Base-by-base conservation (phyloP, 148 eudicot genomes). In the Oxyria digyna region DNA sequence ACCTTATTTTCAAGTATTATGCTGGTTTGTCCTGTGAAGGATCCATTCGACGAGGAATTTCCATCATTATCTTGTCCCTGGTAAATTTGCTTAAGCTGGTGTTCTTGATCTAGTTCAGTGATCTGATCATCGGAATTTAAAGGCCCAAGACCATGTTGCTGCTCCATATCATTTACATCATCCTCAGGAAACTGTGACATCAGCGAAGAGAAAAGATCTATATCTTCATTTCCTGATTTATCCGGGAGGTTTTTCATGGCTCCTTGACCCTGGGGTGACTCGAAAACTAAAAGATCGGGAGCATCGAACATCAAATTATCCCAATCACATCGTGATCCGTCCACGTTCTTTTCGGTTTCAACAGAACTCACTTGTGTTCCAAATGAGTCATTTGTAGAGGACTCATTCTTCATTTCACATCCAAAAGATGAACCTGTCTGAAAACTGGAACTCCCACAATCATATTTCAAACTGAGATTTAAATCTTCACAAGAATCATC, bases 1-100 rank as follows among this genome's bases (percentile, higher is more conserved):
- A 89, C 98, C 95, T 87, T 87, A 79, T 78, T 77, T 69, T 81
- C 87, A 50, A 69, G 72, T 31, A 77, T 76, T 27, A 77, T 81
- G 69, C 33, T 72, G 18, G 71, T 49, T 68, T 71, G 81, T 46
- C 71, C 83, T 27, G 76, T 67, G 42, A 70, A 40, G 46, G 21
- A 37, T 68, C 77, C 83, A 68, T 73, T 71, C 48, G 69, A 63
- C 54, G 82, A 75, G 73, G 86, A 40, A 72, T 33, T 45, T 70
- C 75, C 78, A 67, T 26, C 23, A 67, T 69, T 74, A 35, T 81
- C 81, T 48, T 77, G 74, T 15, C 73, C 75, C 43, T 80, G 87
- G 59, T 78, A 74, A 7, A 77, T 75, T 71, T 78, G 83, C 72
- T 74, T 74, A 31, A 74, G 70, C 55, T 46, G 68, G 62, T 52